phyloP scores from a whole-genome alignment of 306 rosid genomes.

The Hippophae gyantsensis region DNA sequence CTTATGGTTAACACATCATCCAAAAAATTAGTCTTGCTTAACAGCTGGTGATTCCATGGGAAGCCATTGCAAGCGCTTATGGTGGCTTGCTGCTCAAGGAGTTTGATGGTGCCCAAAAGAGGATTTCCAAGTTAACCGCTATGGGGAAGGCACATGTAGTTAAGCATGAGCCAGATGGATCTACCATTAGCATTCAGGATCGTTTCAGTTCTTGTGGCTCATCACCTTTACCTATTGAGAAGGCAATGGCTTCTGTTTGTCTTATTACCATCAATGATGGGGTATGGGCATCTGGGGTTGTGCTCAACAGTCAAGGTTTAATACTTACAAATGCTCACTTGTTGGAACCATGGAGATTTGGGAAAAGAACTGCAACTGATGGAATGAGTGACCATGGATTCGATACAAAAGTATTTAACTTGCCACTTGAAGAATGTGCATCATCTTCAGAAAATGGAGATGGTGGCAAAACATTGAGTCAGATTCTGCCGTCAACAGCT shows the following conservation, averaged over 20 bases:
- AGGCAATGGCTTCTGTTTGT: conserved; percentile 72
- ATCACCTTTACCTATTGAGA: conserved; percentile 43
- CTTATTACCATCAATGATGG: conserved; percentile 79
- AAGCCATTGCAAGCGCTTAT: conserved; percentile 63
- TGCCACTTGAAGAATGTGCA: conserved; percentile 21
- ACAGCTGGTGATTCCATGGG: conserved; percentile 99
- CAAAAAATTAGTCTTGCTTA: conserved; percentile 64
- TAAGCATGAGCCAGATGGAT: conserved; percentile 19
- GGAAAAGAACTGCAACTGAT: conserved; percentile 45
- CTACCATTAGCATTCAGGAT: conserved; percentile 15
- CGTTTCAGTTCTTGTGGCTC: conserved; percentile 25
- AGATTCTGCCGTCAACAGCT: conserved; percentile 14
- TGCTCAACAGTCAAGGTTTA: conserved; percentile 71
- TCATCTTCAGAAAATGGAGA: conserved; percentile 17
- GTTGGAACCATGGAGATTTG: conserved; percentile 87
- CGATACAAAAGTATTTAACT: conserved; percentile 22
- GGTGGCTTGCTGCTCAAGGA: conserved; percentile 46
- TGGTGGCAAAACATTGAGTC: conserved; percentile 26
- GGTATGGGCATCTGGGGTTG: conserved; percentile 87
- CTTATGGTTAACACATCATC: conserved; percentile 47
- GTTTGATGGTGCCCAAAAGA: conserved; percentile 33
- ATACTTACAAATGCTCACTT: conserved; percentile 90
- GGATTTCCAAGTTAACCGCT: conserved; percentile 25
- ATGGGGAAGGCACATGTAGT: conserved; percentile 21
- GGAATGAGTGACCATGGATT: conserved; percentile 21